phyloP scores from a whole-genome alignment of 73 alveolate species.

The Paramecium caudatum region DNA sequence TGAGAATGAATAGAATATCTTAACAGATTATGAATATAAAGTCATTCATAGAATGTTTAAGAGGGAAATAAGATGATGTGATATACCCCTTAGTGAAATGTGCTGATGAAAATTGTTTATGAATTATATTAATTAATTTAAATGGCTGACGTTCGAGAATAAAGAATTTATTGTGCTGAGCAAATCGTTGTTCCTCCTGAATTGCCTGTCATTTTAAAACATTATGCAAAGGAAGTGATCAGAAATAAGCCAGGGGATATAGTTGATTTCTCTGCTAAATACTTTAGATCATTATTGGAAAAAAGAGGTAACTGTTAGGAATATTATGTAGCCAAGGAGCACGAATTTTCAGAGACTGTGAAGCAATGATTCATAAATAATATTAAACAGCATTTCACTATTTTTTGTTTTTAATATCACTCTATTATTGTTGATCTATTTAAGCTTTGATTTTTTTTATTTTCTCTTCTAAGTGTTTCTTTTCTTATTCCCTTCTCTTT shows the following conservation, averaged over 20 bases:
- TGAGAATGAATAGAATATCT: neutral
- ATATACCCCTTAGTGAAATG: neutral
- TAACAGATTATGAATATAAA: neutral
- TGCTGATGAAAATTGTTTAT: neutral
- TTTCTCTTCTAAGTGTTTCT: slow-evolving; percentile 44
- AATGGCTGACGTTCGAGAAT: slow-evolving; percentile 91
- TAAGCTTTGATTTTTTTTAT: slow-evolving; percentile 40
- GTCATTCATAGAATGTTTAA: neutral
- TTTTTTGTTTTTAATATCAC: slow-evolving; percentile 33
- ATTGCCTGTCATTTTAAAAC: slow-evolving; percentile 87
- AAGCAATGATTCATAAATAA: no score
- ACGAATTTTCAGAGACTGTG: slow-evolving; percentile 31
- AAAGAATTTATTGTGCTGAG: slow-evolving; percentile 94
- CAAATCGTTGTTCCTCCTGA: slow-evolving; percentile 90
- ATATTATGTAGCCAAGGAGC: slow-evolving; percentile 56
- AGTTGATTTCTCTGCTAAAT: slow-evolving; percentile 88
- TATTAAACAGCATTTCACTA: no score
- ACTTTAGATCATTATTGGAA: slow-evolving; percentile 81
- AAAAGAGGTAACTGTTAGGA: slow-evolving; percentile 59
- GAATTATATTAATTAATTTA: slow-evolving; percentile 1
- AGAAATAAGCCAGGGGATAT: slow-evolving; percentile 90
- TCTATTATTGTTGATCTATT: neutral
- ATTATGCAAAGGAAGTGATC: slow-evolving; percentile 94
- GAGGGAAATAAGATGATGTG: neutral
- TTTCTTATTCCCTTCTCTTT: slow-evolving; percentile 53